phyloP scores from a whole-genome alignment of 2,329 filamentous ascomycete species.

The Epichloe hybrida region DNA sequence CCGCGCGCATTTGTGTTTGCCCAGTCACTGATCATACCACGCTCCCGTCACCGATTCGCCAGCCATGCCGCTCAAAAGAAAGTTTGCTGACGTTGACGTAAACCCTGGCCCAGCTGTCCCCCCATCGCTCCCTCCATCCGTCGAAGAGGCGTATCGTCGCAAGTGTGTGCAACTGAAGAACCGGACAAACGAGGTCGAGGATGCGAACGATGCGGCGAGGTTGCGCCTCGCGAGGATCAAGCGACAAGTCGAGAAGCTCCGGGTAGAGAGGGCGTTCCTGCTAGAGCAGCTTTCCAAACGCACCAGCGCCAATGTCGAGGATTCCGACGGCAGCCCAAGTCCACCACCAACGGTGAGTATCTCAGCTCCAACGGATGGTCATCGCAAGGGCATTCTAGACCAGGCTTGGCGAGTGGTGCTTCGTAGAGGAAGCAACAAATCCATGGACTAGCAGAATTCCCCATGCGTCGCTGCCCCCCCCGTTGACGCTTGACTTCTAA shows the following conservation, averaged over 20 bases:
- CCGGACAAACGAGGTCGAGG: constrained; percentile 81
- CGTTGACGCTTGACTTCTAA: constrained; percentile 12
- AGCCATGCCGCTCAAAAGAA: constrained; percentile 24
- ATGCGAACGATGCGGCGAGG: constrained; percentile 74
- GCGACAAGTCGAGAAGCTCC: constrained; percentile 81
- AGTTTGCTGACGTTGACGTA: constrained; percentile 22
- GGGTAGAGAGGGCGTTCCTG: constrained; percentile 68
- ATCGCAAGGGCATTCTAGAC: too few relatives aligned
- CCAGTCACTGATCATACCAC: neutral
- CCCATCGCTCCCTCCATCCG: constrained; percentile 64
- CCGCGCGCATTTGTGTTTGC: neutral
- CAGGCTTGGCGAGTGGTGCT: too few relatives aligned
- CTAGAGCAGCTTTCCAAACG: constrained; percentile 61
- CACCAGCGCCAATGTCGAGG: constrained; percentile 61
- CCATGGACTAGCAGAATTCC: too few relatives aligned
- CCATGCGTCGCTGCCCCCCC: too few relatives aligned
- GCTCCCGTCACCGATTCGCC: neutral
- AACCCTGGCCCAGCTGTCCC: constrained; percentile 30
- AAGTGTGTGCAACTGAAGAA: constrained; percentile 95
- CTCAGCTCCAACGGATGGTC: neutral
- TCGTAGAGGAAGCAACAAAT: too few relatives aligned
- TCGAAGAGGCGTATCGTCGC: constrained; percentile 88
- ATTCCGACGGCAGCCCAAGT: constrained; percentile 66
- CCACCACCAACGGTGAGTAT: constrained; percentile 60
- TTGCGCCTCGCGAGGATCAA: constrained; percentile 67